Evolutionary conservation across 306 rosid species (phyloP).

Genomic region (Malus asiatica): DNA sequence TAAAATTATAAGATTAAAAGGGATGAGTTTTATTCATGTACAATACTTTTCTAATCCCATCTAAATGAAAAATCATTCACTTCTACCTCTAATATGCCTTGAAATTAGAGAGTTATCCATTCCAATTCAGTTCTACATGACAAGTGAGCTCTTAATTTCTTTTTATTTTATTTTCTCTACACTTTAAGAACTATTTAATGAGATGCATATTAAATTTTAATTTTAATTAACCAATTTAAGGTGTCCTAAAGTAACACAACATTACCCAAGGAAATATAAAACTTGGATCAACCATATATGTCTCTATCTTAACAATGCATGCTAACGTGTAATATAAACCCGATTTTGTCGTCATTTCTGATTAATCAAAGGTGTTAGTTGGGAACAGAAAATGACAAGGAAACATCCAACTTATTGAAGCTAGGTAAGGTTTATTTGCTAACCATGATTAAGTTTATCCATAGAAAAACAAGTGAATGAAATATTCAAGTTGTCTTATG

Average conservation of each 20-base stretch:
- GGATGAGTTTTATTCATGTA: background rate
- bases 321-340: background rate
- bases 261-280: too few species aligned
- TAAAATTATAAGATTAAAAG: background rate
- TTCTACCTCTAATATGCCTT: too few species aligned
- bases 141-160: background rate
- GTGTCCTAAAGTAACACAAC: too few species aligned
- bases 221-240: background rate
- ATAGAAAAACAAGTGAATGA: background rate
- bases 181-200: background rate
- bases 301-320: background rate
- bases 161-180: background rate
- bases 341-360: background rate
- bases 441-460: background rate
- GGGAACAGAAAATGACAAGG: background rate
- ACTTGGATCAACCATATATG: too few species aligned
- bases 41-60: too few species aligned
- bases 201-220: too few species aligned
- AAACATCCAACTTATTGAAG: background rate
- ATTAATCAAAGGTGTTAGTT: background rate
- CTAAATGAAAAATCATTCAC: background rate
- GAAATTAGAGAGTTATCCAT: background rate
- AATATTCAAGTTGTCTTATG: background rate
- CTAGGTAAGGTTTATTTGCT: background rate
- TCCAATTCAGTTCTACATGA: background rate